Conservation (phyloP, 148 eudicot genomes). For the Vaccinium vitisidaea region DNA sequence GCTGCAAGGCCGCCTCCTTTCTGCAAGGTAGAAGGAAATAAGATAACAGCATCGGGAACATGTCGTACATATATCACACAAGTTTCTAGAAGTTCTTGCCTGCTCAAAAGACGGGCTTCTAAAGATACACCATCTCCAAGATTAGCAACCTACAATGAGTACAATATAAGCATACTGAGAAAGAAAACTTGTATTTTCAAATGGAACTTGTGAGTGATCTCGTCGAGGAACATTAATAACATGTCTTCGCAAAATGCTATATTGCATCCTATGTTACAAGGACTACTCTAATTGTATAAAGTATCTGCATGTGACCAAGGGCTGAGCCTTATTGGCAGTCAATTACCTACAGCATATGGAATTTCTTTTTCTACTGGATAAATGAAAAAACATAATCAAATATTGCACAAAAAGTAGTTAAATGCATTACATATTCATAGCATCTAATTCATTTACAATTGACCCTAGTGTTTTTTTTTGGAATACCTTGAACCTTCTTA, state of each 20-base stretch:
- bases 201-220: neutral
- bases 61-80: conserved; percentile 12
- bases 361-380: no score
- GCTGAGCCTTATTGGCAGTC: no score
- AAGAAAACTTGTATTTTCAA: neutral
- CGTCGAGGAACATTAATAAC: neutral
- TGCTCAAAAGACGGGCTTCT: conserved; percentile 89
- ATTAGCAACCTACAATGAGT: conserved; percentile 55
- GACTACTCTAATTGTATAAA: neutral
- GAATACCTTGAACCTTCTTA: no score
- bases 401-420: no score
- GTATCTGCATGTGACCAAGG: no score
- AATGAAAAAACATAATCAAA: no score
- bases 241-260: neutral
- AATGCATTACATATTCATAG: no score
- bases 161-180: neutral
- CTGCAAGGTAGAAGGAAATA: conserved; percentile 38
- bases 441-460: no score
- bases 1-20: conserved; percentile 85
- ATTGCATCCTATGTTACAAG: neutral
- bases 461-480: no score
- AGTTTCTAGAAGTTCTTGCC: conserved; percentile 41
- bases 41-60: conserved; percentile 21
- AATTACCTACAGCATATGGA: no score
- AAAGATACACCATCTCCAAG: conserved; percentile 91